A percentile compares a stretch with the other conserved stretches of the same genome.
phyloP scores from a whole-genome alignment of 225 moss, liverwort and hornwort genomes.

The Physcomitrellopsis africana region DNA sequence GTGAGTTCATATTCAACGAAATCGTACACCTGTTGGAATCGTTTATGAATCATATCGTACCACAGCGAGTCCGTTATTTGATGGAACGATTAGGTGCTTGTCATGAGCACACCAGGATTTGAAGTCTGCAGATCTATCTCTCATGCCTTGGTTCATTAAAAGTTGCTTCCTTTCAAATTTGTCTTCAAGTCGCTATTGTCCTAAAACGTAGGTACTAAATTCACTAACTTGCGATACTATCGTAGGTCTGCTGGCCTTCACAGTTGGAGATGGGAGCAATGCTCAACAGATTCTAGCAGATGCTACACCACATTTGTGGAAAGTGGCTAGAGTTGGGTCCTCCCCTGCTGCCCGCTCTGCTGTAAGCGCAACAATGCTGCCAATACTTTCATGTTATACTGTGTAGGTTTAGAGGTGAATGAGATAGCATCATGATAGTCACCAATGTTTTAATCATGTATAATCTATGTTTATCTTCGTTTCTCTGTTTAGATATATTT shows the following conservation, averaged over 20 bases:
- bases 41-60: background rate
- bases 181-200: background rate
- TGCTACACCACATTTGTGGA: slow-evolving; percentile 71
- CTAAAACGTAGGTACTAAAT: background rate
- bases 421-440: background rate
- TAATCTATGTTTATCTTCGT: too few relatives aligned
- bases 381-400: background rate
- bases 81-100: background rate
- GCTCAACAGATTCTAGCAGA: slow-evolving; percentile 60
- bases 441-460: too few relatives aligned
- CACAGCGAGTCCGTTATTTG: background rate
- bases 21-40: background rate
- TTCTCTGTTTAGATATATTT: too few relatives aligned
- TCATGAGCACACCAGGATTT: background rate
- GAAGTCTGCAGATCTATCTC: background rate
- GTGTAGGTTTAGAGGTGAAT: slow-evolving; percentile 6
- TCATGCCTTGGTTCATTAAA: background rate
- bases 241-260: slow-evolving; percentile 73
- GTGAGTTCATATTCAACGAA: slow-evolving; percentile 34
- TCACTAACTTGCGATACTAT: background rate
- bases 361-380: slow-evolving; percentile 44
- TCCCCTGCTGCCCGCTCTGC: slow-evolving; percentile 69
- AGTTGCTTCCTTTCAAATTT: background rate
- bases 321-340: slow-evolving; percentile 73
- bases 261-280: slow-evolving; percentile 68